These are phyloP conservation scores for Hansfordia pulvinata DNA, from an alignment of 2,329 filamentous ascomycete genomes.

Conservation along the genomic window DNA sequence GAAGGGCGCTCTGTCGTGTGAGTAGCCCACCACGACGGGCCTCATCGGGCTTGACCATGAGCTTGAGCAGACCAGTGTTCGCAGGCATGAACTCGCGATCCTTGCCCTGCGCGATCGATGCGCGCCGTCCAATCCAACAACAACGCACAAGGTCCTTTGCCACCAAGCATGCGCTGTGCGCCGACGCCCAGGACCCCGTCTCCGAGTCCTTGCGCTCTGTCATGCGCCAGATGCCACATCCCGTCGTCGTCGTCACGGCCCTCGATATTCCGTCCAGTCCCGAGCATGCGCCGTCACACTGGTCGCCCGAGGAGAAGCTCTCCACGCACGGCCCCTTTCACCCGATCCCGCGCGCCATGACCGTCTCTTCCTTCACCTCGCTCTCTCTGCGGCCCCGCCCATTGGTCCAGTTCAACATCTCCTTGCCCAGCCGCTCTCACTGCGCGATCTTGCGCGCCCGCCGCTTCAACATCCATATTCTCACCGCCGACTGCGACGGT, in stretches of 20 bases:
- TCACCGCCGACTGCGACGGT: constrained; percentile 30
- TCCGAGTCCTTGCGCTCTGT: constrained; percentile 35
- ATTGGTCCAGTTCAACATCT: constrained; percentile 42
- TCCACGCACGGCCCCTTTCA: too few species aligned
- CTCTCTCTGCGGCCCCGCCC: constrained; percentile 36
- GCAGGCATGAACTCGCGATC: too few species aligned
- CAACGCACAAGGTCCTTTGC: too few species aligned
- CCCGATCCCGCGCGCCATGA: constrained; percentile 34
- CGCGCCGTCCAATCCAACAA: too few species aligned
- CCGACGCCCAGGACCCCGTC: constrained; percentile 17
- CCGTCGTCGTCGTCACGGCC: constrained; percentile 40
- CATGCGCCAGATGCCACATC: constrained; percentile 39
- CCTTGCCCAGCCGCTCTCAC: constrained; percentile 39
- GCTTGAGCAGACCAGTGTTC: too few species aligned
- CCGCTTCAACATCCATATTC: constrained; percentile 41
- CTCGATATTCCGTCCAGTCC: constrained; percentile 21
- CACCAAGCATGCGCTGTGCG: too few species aligned
- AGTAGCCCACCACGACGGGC: too few species aligned
- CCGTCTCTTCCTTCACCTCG: constrained; percentile 46
- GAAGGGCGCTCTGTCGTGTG: too few species aligned
- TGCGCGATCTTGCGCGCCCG: constrained; percentile 30
- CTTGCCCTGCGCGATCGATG: too few species aligned
- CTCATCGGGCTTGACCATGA: too few species aligned
- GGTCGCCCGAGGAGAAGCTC: constrained; percentile 2
- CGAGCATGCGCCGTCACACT: constrained; percentile 1